Percentiles rank a stretch among this genome's conserved stretches.
Conservation (phyloP, 2,329 filamentous ascomycete species). For the Verruconis gallopava region DNA sequence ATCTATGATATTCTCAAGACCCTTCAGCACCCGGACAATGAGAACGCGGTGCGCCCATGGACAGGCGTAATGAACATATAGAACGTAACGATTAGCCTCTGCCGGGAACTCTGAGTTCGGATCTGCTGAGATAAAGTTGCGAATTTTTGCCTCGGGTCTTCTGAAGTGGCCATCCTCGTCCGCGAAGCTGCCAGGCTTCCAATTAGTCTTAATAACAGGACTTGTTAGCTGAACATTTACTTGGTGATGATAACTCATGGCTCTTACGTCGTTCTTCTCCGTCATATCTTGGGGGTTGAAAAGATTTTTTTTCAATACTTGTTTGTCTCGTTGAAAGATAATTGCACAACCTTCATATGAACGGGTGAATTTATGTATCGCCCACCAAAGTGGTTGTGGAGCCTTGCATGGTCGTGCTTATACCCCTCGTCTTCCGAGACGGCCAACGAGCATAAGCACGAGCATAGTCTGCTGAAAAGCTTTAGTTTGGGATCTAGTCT, state of each 20-base stretch:
- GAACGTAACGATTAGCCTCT: constrained; percentile 82
- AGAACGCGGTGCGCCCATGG: constrained; percentile 51
- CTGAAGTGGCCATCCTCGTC: constrained; percentile 4
- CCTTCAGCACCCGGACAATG: constrained; percentile 44
- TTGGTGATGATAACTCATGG: too few species aligned
- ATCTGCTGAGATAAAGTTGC: constrained; percentile 63
- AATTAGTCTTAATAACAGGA: not conserved
- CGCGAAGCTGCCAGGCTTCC: not conserved
- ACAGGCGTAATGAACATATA: constrained; percentile 82
- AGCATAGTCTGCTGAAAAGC: too few species aligned
- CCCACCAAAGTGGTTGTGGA: too few species aligned
- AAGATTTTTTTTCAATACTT: not conserved
- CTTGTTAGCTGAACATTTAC: too few species aligned
- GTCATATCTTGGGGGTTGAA: not conserved
- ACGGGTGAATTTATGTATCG: too few species aligned
- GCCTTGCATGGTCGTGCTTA: too few species aligned
- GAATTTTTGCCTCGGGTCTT: constrained; percentile 38
- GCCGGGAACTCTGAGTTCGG: constrained; percentile 62
- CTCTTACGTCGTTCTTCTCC: too few species aligned
- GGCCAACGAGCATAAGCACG: too few species aligned
- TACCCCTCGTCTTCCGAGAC: too few species aligned
- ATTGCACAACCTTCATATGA: too few species aligned
- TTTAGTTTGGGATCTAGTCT: too few species aligned
- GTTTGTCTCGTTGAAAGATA: too few species aligned
- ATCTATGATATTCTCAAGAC: constrained; percentile 38